These are phyloP conservation scores for Herpetospermum pedunculosum DNA, from an alignment of 306 rosid species.

Conservation along the genomic window DNA sequence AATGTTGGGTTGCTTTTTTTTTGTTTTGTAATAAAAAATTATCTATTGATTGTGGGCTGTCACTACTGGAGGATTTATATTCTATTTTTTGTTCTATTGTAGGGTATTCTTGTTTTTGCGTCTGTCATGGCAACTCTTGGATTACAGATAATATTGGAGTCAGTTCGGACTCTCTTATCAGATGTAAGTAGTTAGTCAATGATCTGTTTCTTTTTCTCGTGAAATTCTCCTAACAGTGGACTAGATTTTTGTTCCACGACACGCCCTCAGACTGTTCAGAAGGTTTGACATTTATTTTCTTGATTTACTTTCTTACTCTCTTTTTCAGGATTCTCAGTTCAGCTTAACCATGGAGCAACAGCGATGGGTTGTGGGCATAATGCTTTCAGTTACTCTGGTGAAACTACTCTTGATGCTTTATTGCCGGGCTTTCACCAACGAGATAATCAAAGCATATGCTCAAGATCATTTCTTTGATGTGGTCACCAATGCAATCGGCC, in stretches of 20 bases:
- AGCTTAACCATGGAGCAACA: constrained; percentile 63
- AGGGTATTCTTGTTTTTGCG: constrained; percentile 99
- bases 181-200: constrained; percentile 38
- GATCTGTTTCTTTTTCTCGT: background rate
- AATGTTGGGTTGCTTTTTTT: background rate
- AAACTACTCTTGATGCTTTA: constrained; percentile 61
- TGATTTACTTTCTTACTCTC: background rate
- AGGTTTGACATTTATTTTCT: background rate
- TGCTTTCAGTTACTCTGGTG: constrained; percentile 84
- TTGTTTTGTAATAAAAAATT: no score
- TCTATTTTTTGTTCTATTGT: constrained; percentile 11
- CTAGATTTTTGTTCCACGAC: background rate
- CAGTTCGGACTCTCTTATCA: constrained; percentile 49
- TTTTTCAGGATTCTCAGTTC: constrained; percentile 41
- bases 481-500: constrained; percentile 87
- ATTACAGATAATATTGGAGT: constrained; percentile 94
- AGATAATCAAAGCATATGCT: constrained; percentile 91
- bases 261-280: background rate
- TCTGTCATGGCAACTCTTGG: constrained; percentile 99
- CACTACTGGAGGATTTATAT: background rate
- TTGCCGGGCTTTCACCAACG: constrained; percentile 78
- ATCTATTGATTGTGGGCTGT: background rate
- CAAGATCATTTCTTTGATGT: constrained; percentile 98
- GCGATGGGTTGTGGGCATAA: constrained; percentile 85
- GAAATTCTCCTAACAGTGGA: background rate